Evolutionary conservation across 768 basidiomycete species (phyloP), one percentile per base, ranked within the genome.

Genomic region (Mycena leptocephala): DNA sequence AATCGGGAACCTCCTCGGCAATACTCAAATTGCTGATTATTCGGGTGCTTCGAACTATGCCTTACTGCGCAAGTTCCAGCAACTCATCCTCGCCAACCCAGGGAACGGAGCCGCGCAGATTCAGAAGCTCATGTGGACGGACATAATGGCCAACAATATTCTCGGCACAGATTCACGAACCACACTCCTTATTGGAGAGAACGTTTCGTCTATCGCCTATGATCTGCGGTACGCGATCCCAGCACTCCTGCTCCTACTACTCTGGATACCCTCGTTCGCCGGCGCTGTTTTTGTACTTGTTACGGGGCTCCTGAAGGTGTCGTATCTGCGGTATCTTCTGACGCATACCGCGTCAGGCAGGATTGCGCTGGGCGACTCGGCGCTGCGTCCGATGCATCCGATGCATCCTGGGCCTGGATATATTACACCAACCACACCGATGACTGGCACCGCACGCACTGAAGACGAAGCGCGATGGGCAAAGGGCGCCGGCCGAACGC

Each of bases 81-180:
- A 48, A n/a, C 69, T 79, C 71, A 32, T 79, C 55, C 7, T 67
- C 41, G 59, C 33, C 63, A 7, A 85, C 63, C 71, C 79, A 1
- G 26, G 26, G 18, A 62, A 46, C 24, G 79, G 77, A 8, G 56
- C 72, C 4, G 69, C 76, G 18, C 62, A 73, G n/a, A 78, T 79
- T 7, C 65, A 53, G 13, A 76, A 77, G 26, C 66, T 79, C 22
- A 78, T 79, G 11, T 79, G 79, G 79, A 79, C 79, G 28, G 79
- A 79, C 51, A 62, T 79, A 28, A 63, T 78, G 61, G 79, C 76
- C 9, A 79, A 79, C 51, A 79, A 64, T 55, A n/a, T 79, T 22
- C 13, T 78, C 6, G 79, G 79, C 2, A 76, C 43, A 5, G 74
- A 73, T 30, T 55, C 74, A 1, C 46, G 66, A 53, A 26, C 69